Conservation (phyloP, 306 rosid genomes). For the Cyamopsis tetragonoloba region DNA sequence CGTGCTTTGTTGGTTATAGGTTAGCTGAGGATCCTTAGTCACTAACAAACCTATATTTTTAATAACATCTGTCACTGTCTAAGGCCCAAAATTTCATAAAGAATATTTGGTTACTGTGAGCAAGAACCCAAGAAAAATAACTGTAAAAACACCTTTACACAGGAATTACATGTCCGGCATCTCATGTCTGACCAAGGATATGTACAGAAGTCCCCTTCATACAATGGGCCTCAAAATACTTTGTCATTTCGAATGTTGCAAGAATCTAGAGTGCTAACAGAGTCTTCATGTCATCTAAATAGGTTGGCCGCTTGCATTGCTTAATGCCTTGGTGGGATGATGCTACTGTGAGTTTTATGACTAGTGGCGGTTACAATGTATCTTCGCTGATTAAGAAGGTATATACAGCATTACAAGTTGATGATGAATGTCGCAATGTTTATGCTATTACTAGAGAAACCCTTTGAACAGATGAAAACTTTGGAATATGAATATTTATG, state of each 20-base stretch:
- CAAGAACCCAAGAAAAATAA: neutral
- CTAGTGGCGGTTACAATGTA: constrained; percentile 79
- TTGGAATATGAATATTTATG: constrained; percentile 9
- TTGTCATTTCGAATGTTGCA: constrained; percentile 8
- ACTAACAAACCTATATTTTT: neutral
- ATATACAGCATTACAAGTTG: constrained; percentile 11
- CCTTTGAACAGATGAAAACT: neutral
- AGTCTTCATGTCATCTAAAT: constrained; percentile 21
- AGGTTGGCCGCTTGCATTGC: constrained; percentile 89
- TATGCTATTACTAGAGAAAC: neutral
- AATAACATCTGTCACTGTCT: neutral
- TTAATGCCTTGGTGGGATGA: constrained; percentile 87
- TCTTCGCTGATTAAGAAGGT: constrained; percentile 60
- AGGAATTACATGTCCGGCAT: neutral
- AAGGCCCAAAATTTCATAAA: neutral
- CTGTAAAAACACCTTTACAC: neutral
- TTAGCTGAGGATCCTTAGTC: neutral
- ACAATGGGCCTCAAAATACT: neutral
- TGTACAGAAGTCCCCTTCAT: neutral
- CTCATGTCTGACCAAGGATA: neutral
- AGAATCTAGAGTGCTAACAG: constrained; percentile 13
- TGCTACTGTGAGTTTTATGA: constrained; percentile 78
- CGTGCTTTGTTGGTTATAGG: neutral
- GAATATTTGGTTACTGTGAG: neutral
- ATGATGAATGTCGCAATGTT: neutral